A percentile compares a stretch with the other conserved stretches of the same genome.
Conservation (phyloP, 2,329 filamentous ascomycete species). For the Botrytis galanthina region DNA sequence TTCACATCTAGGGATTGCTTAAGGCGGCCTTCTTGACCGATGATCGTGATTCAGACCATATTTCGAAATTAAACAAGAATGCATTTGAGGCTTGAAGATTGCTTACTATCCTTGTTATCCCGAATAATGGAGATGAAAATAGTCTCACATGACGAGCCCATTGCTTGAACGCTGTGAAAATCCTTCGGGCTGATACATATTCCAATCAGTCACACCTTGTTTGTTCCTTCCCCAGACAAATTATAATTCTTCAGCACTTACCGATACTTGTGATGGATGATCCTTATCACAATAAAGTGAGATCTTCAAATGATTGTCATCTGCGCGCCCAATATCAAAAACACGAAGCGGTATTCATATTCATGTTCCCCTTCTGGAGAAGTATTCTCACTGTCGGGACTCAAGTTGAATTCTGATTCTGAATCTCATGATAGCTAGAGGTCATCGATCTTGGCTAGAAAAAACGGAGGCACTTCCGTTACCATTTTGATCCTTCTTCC, state of each 20-base stretch:
- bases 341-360: neutral
- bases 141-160: slow-evolving; percentile 10
- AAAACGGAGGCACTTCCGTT: slow-evolving; percentile 1
- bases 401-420: neutral
- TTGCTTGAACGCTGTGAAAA: slow-evolving; percentile 7
- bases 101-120: neutral
- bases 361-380: slow-evolving; percentile 2
- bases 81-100: slow-evolving; percentile 1
- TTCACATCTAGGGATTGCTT: slow-evolving; percentile 18
- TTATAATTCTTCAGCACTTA: slow-evolving; percentile 1
- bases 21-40: slow-evolving; percentile 14
- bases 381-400: neutral
- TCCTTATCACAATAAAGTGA: slow-evolving; percentile 2
- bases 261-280: slow-evolving; percentile 2
- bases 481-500: neutral
- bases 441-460: neutral
- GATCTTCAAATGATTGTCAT: slow-evolving; percentile 6
- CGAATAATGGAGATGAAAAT: neutral
- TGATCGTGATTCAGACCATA: slow-evolving; percentile 4
- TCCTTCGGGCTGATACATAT: slow-evolving; percentile 9
- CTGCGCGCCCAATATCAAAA: slow-evolving; percentile 1
- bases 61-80: neutral
- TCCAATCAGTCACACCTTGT: neutral
- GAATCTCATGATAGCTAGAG: neutral
- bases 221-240: slow-evolving; percentile 6